Evolutionary conservation across 495 filamentous ascomycete species (phyloP).

Genomic region (Hyaloscypha bicolor): DNA sequence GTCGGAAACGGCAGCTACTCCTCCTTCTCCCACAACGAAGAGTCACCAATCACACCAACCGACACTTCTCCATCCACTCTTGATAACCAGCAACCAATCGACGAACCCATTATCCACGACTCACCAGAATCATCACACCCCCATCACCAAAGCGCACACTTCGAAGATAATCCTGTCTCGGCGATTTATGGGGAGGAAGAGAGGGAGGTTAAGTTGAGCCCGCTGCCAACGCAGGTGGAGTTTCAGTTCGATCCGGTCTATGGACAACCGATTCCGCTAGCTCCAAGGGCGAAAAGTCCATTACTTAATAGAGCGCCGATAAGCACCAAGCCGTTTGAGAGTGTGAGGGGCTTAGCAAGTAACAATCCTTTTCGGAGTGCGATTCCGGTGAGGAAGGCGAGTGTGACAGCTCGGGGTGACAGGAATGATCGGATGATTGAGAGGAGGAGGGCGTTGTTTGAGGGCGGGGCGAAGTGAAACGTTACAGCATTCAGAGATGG

Average conservation of each 20-base stretch:
- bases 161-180: neutral
- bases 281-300: neutral
- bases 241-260: neutral
- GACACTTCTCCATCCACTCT: neutral
- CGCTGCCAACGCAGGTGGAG: neutral
- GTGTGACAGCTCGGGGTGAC: neutral
- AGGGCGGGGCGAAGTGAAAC: neutral
- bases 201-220: neutral
- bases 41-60: constrained; percentile 1
- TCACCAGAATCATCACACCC: neutral
- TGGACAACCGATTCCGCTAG: neutral
- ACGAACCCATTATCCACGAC: neutral
- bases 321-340: neutral
- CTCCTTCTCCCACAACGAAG: neutral
- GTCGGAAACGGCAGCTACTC: constrained; percentile 6
- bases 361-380: neutral
- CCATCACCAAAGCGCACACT: neutral
- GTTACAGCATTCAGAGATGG: no score
- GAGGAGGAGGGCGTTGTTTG: neutral
- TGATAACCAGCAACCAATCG: neutral
- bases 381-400: neutral
- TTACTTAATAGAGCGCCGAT: neutral
- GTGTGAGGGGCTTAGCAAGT: neutral
- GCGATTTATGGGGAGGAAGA: neutral
- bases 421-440: neutral